phyloP scores from a whole-genome alignment of 768 basidiomycete genomes.

The Collybiopsis luxurians region DNA sequence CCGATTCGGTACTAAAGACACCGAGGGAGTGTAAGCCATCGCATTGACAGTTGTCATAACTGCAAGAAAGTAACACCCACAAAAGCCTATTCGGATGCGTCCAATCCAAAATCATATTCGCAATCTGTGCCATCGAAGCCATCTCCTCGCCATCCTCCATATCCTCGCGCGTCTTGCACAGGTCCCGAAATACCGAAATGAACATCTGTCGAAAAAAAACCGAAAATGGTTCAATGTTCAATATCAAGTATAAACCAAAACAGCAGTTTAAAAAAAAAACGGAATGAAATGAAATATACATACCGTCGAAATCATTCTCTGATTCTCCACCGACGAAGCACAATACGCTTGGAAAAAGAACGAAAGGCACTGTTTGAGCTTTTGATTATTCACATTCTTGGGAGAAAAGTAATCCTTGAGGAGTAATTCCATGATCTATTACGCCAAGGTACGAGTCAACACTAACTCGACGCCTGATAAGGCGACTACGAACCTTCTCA shows the following conservation, averaged over 20 bases:
- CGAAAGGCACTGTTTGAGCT: slow-evolving; percentile 79
- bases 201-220: background rate
- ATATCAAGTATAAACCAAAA: too few species aligned
- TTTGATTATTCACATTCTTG: slow-evolving; percentile 75
- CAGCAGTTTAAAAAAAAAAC: too few species aligned
- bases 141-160: slow-evolving; percentile 54
- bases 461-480: background rate
- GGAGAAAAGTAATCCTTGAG: slow-evolving; percentile 72
- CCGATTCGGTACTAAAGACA: background rate
- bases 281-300: slow-evolving; percentile 16
- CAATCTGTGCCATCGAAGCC: slow-evolving; percentile 55
- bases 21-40: background rate
- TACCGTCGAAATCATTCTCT: slow-evolving; percentile 69
- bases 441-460: slow-evolving; percentile 35
- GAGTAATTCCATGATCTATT: slow-evolving; percentile 28
- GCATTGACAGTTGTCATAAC: too few species aligned
- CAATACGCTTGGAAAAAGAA: slow-evolving; percentile 88
- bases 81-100: slow-evolving; percentile 65
- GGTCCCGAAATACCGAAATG: slow-evolving; percentile 55
- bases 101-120: slow-evolving; percentile 70
- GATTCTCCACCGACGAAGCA: slow-evolving; percentile 74
- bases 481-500: slow-evolving; percentile 63
- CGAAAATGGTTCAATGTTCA: too few species aligned
- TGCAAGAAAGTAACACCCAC: slow-evolving; percentile 26
- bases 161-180: slow-evolving; percentile 46